Conservation (phyloP, 441 rosid genomes). For the Euphorbia celastroides region DNA sequence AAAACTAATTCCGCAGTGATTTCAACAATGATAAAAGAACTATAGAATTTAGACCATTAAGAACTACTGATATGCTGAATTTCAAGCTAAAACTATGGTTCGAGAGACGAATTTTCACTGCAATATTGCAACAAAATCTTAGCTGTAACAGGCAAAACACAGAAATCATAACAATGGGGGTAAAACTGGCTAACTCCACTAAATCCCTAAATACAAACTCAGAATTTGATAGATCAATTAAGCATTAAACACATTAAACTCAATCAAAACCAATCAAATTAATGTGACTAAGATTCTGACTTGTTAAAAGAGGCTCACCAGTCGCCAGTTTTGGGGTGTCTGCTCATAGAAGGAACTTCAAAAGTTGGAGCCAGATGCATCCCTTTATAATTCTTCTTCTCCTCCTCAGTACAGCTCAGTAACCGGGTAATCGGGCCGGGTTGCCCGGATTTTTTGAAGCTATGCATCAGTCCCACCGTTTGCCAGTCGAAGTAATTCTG, state of each 20-base stretch:
- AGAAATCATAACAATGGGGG: neutral
- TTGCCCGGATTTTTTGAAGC: conserved; percentile 81
- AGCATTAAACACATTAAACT: neutral
- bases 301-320: conserved; percentile 49
- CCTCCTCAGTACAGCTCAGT: conserved; percentile 85
- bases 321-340: conserved; percentile 88
- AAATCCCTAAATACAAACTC: neutral
- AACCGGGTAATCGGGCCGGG: conserved; percentile 92
- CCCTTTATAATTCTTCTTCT: conserved; percentile 74
- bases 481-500: conserved; percentile 98
- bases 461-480: conserved; percentile 89
- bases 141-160: neutral
- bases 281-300: too few species aligned
- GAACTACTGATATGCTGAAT: neutral
- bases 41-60: neutral
- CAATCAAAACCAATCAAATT: too few species aligned
- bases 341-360: conserved; percentile 92
- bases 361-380: conserved; percentile 90
- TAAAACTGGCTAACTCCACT: neutral
- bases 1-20: neutral
- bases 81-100: neutral
- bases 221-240: neutral
- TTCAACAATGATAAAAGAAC: neutral
- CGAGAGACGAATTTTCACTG: neutral
- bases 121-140: neutral